These are phyloP conservation scores for Chalaropsis thielavioides DNA, from an alignment of 2,329 filamentous ascomycete genomes.

Conservation along the genomic window DNA sequence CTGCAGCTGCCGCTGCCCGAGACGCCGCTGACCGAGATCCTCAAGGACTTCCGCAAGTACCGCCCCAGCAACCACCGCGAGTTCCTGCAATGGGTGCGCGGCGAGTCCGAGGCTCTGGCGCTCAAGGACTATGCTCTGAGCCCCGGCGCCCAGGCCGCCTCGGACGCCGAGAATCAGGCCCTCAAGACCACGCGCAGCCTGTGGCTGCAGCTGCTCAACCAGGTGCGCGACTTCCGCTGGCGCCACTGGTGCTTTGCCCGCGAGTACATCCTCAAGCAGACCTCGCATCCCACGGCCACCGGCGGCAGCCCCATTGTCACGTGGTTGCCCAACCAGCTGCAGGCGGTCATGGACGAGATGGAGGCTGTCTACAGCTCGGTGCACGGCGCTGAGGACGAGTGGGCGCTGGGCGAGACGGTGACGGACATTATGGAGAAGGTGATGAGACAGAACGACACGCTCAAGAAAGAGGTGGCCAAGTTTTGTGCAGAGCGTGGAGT, in stretches of 20 bases:
- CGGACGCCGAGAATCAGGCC: constrained; percentile 22
- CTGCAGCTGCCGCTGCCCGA: constrained; percentile 75
- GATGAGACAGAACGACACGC: constrained; percentile 45
- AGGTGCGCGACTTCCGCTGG: constrained; percentile 71
- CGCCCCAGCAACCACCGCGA: constrained; percentile 76
- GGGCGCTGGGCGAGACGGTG: constrained; percentile 32
- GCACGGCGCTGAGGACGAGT: constrained; percentile 27
- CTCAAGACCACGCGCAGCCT: constrained; percentile 42
- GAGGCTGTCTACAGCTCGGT: constrained; percentile 37
- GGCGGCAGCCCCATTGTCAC: constrained; percentile 72
- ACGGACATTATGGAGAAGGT: constrained; percentile 54
- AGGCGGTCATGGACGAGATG: constrained; percentile 61
- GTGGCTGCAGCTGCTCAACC: constrained; percentile 53
- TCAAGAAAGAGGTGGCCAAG: constrained; percentile 60
- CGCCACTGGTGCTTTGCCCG: constrained; percentile 74
- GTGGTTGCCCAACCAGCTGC: constrained; percentile 70
- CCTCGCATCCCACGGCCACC: constrained; percentile 60
- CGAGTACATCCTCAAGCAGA: constrained; percentile 72
- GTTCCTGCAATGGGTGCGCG: constrained; percentile 60
- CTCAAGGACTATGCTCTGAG: constrained; percentile 45
- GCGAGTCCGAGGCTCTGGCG: constrained; percentile 33
- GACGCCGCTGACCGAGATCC: constrained; percentile 76
- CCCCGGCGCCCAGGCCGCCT: constrained; percentile 19
- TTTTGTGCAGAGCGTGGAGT: constrained; percentile 53
- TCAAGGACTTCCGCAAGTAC: constrained; percentile 79